Base-by-base conservation (phyloP, 352 stramenopile genomes). In the Pythium chondricola region DNA sequence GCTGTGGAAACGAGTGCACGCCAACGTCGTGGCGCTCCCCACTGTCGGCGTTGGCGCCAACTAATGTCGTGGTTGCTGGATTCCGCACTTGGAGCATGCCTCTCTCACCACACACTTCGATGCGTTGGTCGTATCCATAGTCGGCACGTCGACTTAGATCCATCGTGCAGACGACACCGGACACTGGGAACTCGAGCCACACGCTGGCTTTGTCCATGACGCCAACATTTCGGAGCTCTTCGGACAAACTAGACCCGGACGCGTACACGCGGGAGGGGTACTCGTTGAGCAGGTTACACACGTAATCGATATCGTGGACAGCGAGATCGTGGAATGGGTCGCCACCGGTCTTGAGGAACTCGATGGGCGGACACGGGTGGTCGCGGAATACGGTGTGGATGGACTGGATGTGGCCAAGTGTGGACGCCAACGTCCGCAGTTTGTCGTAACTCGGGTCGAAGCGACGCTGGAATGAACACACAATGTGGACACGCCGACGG, bases 91-190 rank as follows among this genome's bases (percentile, higher is more conserved):
- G 73, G 8, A 88, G 52, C 75, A 88, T 86, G 25, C 82, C 82
- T 30, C 52, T 35, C 47, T 85, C 75, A 2, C 85, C 86, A 39
- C 82, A 79, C 14, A 97, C 69, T 65, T 97, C 90, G 50, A 92
- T 83, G 33, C 90, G 81, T 58, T 97, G 90, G 69, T 97, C 90
- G 59, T 97, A 97, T 30, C 90, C 90, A 52, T 96, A 97, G 36
- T 74, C 69, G 3, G 88, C 78, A 40, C 67, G 81, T 7, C 89
- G 78, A 53, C 79, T 95, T 17, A 96, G 54, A 30, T 91, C 82
- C 59, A 97, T 85, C 3, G 84, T 96, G 36, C 86, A 93, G n/a
- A 96, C 67, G 16, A 89, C 76, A 35, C 86, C 85, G 6, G 67
- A 65, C 8, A 11, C 63, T 0, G 58, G 56, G 43, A 89, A 89